Percentiles rank a stretch among this genome's conserved stretches.
These are phyloP conservation scores for Quercus variabilis DNA, from an alignment of 306 rosid genomes.

Conservation along the genomic window DNA sequence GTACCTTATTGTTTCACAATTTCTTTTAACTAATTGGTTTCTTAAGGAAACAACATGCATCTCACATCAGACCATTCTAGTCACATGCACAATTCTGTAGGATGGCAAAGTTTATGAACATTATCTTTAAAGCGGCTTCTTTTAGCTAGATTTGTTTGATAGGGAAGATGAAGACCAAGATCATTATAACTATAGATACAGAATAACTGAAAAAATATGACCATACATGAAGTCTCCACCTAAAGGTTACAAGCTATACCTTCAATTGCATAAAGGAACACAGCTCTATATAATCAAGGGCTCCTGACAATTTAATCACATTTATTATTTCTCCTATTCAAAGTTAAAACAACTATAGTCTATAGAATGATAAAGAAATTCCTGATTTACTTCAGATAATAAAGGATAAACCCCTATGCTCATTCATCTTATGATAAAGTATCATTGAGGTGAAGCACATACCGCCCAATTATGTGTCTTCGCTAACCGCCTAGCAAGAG, in stretches of 20 bases:
- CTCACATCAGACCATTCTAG: background rate
- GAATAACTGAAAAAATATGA: constrained; percentile 4
- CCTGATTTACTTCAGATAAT: constrained; percentile 3
- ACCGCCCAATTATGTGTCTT: constrained; percentile 99
- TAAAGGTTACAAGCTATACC: background rate
- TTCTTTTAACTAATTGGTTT: background rate
- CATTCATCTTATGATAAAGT: constrained; percentile 2
- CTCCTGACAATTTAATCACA: constrained; percentile 15
- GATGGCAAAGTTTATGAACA: constrained; percentile 9
- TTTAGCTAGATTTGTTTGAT: constrained; percentile 1
- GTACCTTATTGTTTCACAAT: background rate
- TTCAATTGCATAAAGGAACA: background rate
- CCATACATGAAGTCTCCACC: background rate
- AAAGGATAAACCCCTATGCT: background rate
- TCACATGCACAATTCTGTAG: background rate
- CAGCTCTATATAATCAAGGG: background rate
- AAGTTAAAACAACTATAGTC: background rate
- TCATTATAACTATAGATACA: constrained; percentile 1
- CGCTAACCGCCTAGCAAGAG: constrained; percentile 86
- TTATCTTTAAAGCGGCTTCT: background rate
- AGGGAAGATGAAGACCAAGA: constrained; percentile 14
- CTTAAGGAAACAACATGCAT: background rate
- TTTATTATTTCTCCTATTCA: background rate
- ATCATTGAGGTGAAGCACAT: constrained; percentile 31
- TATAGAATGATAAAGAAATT: background rate